These are phyloP conservation scores for Fusarium decemcellulare DNA, from an alignment of 2,329 filamentous ascomycete genomes.

Conservation along the genomic window DNA sequence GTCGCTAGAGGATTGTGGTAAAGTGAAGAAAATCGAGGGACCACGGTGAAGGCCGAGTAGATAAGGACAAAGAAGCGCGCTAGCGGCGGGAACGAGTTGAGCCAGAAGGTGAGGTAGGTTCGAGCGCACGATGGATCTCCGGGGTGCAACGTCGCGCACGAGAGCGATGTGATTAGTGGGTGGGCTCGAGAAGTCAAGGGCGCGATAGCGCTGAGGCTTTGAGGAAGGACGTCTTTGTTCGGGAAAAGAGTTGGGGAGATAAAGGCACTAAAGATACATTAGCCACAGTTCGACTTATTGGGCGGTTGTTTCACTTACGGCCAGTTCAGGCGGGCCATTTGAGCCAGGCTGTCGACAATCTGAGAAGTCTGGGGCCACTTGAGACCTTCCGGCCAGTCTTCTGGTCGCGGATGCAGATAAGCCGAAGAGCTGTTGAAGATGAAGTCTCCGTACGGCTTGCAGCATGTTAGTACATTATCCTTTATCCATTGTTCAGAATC, in stretches of 20 bases:
- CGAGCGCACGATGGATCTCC: constrained; percentile 89
- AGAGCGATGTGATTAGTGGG: constrained; percentile 86
- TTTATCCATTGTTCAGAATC: background rate
- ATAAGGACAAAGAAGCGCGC: constrained; percentile 83
- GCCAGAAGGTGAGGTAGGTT: constrained; percentile 90
- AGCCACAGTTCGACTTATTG: background rate
- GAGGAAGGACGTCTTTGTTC: constrained; percentile 74
- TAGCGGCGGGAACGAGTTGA: constrained; percentile 84
- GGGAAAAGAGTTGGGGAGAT: constrained; percentile 91
- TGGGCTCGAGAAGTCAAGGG: constrained; percentile 89
- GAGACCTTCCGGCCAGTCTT: constrained; percentile 74
- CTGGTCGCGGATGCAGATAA: constrained; percentile 83
- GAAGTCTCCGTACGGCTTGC: constrained; percentile 59
- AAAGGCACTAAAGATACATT: constrained; percentile 70
- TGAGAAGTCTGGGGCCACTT: constrained; percentile 83
- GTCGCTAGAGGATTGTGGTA: constrained; percentile 78
- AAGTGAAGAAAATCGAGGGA: constrained; percentile 77
- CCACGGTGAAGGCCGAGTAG: constrained; percentile 76
- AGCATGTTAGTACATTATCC: background rate
- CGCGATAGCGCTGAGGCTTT: constrained; percentile 76
- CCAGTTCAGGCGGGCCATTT: constrained; percentile 87
- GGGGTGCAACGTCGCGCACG: constrained; percentile 92
- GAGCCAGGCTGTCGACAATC: constrained; percentile 84
- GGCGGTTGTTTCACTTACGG: constrained; percentile 69
- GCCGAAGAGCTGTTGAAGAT: constrained; percentile 81